Evolutionary conservation across 495 filamentous ascomycete species (phyloP).

Genomic region (Aspergillus baeticus): DNA sequence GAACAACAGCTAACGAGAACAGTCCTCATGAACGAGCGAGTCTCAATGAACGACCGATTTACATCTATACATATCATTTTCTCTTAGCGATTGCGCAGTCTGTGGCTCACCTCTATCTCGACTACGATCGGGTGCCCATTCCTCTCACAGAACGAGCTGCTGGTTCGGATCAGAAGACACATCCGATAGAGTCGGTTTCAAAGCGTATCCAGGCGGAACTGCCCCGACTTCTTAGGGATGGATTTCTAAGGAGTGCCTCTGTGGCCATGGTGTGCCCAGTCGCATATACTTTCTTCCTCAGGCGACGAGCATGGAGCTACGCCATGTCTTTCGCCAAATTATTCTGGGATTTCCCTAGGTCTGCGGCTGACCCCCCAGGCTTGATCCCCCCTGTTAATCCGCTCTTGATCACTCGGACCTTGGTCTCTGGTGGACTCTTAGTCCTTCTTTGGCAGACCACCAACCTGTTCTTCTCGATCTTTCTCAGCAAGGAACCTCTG

Average conservation of each 20-base stretch:
- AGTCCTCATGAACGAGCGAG: constrained; percentile 66
- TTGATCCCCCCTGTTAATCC: constrained; percentile 56
- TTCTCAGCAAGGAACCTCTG: constrained; percentile 75
- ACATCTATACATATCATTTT: constrained; percentile 69
- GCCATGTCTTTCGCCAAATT: constrained; percentile 66
- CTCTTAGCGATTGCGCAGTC: constrained; percentile 69
- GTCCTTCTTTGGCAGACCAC: constrained; percentile 69
- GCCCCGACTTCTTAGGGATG: constrained; percentile 23
- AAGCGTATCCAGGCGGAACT: constrained; percentile 32
- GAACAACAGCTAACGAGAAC: constrained; percentile 12
- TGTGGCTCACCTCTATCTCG: constrained; percentile 64
- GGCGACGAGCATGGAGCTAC: constrained; percentile 62
- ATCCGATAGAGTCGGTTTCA: constrained; percentile 32
- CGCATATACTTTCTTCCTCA: constrained; percentile 64
- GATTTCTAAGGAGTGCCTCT: constrained; percentile 41
- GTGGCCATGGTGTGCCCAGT: constrained; percentile 47
- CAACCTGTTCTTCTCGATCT: constrained; percentile 73
- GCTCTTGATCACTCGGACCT: constrained; percentile 57
- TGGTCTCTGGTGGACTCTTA: constrained; percentile 64
- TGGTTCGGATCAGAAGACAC: constrained; percentile 35
- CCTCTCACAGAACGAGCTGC: constrained; percentile 41
- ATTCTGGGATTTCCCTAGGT: constrained; percentile 71
- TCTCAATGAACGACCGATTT: constrained; percentile 87
- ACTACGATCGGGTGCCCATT: constrained; percentile 70
- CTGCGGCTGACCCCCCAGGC: constrained; percentile 56